Base-by-base conservation (phyloP, 2,329 filamentous ascomycete genomes). In the Colletotrichum chrysophilum region DNA sequence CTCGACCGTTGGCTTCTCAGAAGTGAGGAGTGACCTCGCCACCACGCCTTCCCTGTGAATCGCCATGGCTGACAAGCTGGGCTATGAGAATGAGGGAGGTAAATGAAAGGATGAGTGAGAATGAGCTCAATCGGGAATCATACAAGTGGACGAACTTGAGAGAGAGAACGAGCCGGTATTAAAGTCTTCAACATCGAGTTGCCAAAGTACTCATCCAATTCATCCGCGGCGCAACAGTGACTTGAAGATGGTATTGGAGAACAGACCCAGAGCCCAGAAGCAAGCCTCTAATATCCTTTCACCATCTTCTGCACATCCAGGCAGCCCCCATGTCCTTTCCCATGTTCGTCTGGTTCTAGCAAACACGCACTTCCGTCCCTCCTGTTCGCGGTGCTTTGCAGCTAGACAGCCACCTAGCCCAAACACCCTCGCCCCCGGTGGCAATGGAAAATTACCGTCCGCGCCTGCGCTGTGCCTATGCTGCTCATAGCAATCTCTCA, bases 1-100 rank as follows among this genome's bases (percentile, higher is more conserved):
- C 56, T 60, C 74, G 6, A 76, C 64, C 3, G 70, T 65, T 13
- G 70, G 70, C 66, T 74, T 74, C 60, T 76, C 70, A 3, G 64
- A 74, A 4, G 56, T 32, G 26, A 74, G 60, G 8, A 72, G 38
- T 24, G 58, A 68, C 70, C 74, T 73, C 60, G 70, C 13, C 34
- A 48, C 21, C 28, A 74, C 9, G 14, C 74, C 56, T 69, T 76
- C 64, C 1, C 70, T 69, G 32, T 69, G 70, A 34, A 76, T 69
- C 3, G 70, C 70, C 74, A 76, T 74, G 18, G 13, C 9, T 68
- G 55, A 18, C 36, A 48, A 6, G 34, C 28, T 9, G 3, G 9
- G 36, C 28, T 62, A 30, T 30, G 18, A 8, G 24, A 9, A 10
- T 26, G 24, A 36, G 48, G 13, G 24, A 28, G 7, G 4, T 13